Percentiles rank a stretch among this genome's conserved stretches.
Conservation (phyloP, 2,329 filamentous ascomycete genomes). For the Parasarocladium wereldwijsianum region DNA sequence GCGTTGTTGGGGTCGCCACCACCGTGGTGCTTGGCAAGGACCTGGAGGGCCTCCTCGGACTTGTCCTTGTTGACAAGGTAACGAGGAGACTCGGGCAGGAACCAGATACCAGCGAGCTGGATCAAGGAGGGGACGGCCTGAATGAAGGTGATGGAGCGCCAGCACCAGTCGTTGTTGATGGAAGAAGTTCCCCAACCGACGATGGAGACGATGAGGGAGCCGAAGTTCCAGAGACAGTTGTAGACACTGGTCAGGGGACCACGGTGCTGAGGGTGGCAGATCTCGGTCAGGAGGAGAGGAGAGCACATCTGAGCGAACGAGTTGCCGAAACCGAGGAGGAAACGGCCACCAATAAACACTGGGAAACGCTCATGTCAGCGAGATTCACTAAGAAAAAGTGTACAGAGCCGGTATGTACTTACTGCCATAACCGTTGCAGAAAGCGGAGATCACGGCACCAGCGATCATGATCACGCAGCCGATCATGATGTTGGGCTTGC, state of each 20-base stretch:
- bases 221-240: conserved; percentile 54
- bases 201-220: conserved; percentile 41
- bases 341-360: conserved; percentile 25
- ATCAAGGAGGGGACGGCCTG: conserved; percentile 47
- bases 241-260: conserved; percentile 50
- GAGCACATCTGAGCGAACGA: conserved; percentile 48
- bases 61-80: conserved; percentile 51
- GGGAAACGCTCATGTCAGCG: neutral
- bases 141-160: conserved; percentile 51
- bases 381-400: neutral
- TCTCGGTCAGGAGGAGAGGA: conserved; percentile 49
- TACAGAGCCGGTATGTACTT: conserved; percentile 8
- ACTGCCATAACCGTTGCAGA: conserved; percentile 28
- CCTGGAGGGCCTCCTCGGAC: conserved; percentile 43
- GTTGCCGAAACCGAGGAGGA: conserved; percentile 48
- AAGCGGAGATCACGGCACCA: conserved; percentile 26
- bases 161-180: conserved; percentile 47
- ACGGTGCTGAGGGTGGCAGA: conserved; percentile 55
- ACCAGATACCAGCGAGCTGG: conserved; percentile 51
- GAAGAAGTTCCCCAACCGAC: conserved; percentile 48
- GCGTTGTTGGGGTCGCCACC: conserved; percentile 42
- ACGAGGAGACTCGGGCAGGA: conserved; percentile 52
- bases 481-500: conserved; percentile 25
- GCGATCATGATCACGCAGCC: conserved; percentile 31
- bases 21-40: conserved; percentile 49